Evolutionary conservation across 1,284 basidiomycete species (phyloP).

Genomic region (Sporisorium scitamineum): DNA sequence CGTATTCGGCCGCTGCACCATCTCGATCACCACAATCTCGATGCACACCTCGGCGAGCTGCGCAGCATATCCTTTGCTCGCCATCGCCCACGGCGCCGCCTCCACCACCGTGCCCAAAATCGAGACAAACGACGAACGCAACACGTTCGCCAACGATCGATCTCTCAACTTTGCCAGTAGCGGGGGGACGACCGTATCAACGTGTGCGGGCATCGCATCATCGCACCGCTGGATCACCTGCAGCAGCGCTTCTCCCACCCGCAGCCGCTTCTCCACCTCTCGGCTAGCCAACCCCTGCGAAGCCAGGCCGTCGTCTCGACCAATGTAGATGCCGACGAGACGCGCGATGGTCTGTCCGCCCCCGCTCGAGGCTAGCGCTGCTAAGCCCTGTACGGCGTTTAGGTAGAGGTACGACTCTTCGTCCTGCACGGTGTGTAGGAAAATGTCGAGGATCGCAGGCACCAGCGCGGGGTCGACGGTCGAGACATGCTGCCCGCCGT

Average conservation of each 20-base stretch:
- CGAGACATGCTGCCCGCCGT: constrained; percentile 22
- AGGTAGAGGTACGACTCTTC: constrained; percentile 95
- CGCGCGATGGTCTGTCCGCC: constrained; percentile 42
- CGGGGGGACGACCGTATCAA: constrained; percentile 48
- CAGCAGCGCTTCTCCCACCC: constrained; percentile 87
- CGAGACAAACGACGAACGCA: constrained; percentile 62
- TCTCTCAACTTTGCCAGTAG: constrained; percentile 57
- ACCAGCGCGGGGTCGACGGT: constrained; percentile 72
- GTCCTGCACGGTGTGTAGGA: constrained; percentile 86
- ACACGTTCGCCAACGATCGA: constrained; percentile 50
- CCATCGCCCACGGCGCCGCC: constrained; percentile 53
- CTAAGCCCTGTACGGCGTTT: constrained; percentile 89
- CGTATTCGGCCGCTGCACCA: constrained; percentile 18
- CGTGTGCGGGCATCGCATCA: constrained; percentile 75
- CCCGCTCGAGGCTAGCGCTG: constrained; percentile 70
- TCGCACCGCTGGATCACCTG: constrained; percentile 83
- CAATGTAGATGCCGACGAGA: constrained; percentile 56
- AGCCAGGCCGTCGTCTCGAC: constrained; percentile 39
- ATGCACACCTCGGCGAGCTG: constrained; percentile 50
- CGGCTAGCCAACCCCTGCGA: constrained; percentile 68
- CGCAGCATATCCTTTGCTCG: constrained; percentile 28
- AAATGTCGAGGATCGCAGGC: constrained; percentile 87
- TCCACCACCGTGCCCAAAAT: constrained; percentile 66
- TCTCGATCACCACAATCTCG: constrained; percentile 60
- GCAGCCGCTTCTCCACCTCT: constrained; percentile 81